Evolutionary conservation across 192 early-diverging fungal genomes (phyloP).

Genomic region (Pilobolus umbonatus): DNA sequence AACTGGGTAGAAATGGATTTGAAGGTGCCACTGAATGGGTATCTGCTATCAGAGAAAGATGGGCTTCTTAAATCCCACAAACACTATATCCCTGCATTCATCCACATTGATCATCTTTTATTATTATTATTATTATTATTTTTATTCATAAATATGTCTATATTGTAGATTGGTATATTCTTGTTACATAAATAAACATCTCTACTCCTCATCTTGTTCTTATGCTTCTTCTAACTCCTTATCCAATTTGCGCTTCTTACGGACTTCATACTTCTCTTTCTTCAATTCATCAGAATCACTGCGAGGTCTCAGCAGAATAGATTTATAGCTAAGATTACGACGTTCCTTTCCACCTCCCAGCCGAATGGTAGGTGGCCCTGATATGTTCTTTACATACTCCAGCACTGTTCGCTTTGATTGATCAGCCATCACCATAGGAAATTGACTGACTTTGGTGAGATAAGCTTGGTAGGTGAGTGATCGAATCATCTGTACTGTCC

Average conservation of each 20-base stretch:
- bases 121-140: no score
- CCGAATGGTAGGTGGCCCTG: constrained; percentile 15
- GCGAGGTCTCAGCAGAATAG: constrained; percentile 19
- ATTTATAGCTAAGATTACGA: constrained; percentile 16
- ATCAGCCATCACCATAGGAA: constrained; percentile 9
- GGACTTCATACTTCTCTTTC: constrained; percentile 31
- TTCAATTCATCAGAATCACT: constrained; percentile 36
- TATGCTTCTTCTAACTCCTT: no score
- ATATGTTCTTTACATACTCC: not conserved
- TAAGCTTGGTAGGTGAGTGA: constrained; percentile 40
- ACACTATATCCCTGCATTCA: no score
- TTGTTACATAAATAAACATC: no score
- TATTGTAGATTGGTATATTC: no score
- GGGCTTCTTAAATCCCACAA: not conserved
- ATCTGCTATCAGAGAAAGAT: constrained; percentile 34
- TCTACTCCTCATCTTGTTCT: no score
- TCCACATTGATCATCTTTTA: no score
- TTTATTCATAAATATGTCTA: no score
- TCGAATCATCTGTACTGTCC: constrained; percentile 46
- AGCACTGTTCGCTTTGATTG: not conserved
- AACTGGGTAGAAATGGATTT: constrained; percentile 61
- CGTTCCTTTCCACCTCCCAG: constrained; percentile 28
- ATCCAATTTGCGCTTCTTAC: constrained; percentile 14
- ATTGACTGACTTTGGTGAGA: constrained; percentile 13
- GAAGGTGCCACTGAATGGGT: constrained; percentile 56